phyloP scores from a whole-genome alignment of 306 rosid species.

The Prunus davidiana region DNA sequence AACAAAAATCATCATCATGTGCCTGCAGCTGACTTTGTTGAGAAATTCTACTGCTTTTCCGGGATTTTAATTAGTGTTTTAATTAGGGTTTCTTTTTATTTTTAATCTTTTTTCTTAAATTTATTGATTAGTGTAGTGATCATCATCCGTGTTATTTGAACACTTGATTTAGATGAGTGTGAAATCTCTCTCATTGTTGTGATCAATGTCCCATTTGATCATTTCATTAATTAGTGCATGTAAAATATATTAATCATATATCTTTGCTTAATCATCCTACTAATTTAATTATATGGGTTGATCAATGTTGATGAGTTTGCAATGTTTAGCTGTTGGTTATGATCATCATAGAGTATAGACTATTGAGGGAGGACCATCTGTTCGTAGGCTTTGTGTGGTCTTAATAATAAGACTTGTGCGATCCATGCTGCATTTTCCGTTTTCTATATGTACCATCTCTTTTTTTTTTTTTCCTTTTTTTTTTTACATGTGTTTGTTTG shows the following conservation, averaged over 20 bases:
- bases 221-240: neutral
- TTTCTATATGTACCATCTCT: neutral
- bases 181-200: too few species aligned
- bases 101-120: neutral
- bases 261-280: neutral
- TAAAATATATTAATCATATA: neutral
- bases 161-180: neutral
- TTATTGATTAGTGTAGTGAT: neutral
- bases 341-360: neutral
- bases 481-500: constrained; percentile 16
- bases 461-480: too few species aligned
- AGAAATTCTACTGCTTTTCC: constrained; percentile 25
- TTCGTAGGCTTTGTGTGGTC: constrained; percentile 24
- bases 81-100: constrained; percentile 38
- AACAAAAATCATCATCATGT: neutral
- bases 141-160: neutral
- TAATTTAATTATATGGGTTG: neutral
- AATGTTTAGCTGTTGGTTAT: neutral
- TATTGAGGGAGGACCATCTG: neutral
- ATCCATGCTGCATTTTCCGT: constrained; percentile 42
- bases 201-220: neutral
- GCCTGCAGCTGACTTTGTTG: constrained; percentile 4
- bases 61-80: constrained; percentile 28
- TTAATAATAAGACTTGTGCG: constrained; percentile 1
- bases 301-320: neutral